Conservation (phyloP, 75 land plant species). For the Isoetes taiwanensis region DNA sequence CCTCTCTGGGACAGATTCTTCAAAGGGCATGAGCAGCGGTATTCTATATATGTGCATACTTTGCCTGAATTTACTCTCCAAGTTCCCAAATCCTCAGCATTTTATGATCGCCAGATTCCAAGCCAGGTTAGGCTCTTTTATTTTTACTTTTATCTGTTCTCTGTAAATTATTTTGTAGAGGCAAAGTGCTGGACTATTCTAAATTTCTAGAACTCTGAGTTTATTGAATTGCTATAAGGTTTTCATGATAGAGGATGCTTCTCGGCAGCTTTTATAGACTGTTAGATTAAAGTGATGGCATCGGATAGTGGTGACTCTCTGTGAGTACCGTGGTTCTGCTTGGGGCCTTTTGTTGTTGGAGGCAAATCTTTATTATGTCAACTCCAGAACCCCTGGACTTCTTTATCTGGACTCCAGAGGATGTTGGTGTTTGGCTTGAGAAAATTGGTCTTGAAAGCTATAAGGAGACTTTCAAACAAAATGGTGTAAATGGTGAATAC, state of each 20-base stretch:
- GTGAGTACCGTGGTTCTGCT: too few species aligned
- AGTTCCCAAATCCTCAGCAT: conserved; percentile 35
- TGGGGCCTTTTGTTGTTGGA: too few species aligned
- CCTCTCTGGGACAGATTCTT: conserved; percentile 68
- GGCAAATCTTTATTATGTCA: too few species aligned
- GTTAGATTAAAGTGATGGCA: too few species aligned
- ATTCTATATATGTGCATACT: conserved; percentile 57
- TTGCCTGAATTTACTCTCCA: conserved; percentile 32
- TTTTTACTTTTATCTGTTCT: neutral
- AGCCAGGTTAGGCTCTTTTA: conserved; percentile 39
- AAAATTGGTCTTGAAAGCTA: conserved; percentile 68
- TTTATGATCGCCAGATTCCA: conserved; percentile 59
- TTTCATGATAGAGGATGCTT: too few species aligned
- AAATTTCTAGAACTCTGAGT: neutral
- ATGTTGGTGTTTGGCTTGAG: conserved; percentile 81
- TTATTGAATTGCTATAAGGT: too few species aligned
- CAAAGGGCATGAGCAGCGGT: conserved; percentile 20
- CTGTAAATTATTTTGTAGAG: neutral
- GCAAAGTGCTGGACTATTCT: neutral
- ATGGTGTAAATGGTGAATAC: conserved; percentile 79
- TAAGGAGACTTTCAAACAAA: conserved; percentile 48
- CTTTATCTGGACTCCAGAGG: too few species aligned
- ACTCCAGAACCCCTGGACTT: too few species aligned
- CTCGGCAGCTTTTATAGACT: too few species aligned
- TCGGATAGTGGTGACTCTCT: too few species aligned